Evolutionary conservation across 2,329 filamentous ascomycete genomes (phyloP).

Genomic region (Cercospora janseana): DNA sequence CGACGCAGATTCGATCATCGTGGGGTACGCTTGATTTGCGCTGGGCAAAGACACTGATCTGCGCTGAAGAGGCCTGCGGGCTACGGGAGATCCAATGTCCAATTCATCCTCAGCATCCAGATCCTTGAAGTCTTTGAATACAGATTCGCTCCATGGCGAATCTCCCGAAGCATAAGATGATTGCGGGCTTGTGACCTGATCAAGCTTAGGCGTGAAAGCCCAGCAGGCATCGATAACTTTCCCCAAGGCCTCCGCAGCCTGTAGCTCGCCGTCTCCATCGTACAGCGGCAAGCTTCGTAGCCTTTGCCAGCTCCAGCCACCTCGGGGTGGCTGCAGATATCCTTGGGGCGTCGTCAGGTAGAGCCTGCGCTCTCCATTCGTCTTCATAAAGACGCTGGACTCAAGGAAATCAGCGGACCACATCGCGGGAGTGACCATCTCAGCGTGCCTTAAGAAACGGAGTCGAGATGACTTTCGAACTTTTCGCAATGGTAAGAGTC

Average conservation of each 20-base stretch:
- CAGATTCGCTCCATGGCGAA: conserved; percentile 16
- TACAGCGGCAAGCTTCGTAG: conserved; percentile 59
- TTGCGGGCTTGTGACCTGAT: conserved; percentile 53
- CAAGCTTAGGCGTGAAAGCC: conserved; percentile 64
- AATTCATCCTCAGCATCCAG: conserved; percentile 13
- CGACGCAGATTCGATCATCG: conserved; percentile 17
- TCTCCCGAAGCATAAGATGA: conserved; percentile 47
- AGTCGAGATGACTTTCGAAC: conserved; percentile 70
- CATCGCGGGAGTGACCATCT: conserved; percentile 69
- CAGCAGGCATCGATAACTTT: conserved; percentile 52
- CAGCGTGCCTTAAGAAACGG: conserved; percentile 66
- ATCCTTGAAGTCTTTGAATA: conserved; percentile 6
- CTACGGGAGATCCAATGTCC: conserved; percentile 16
- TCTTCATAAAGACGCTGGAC: conserved; percentile 71
- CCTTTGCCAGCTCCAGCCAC: conserved; percentile 68
- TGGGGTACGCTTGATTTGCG: conserved; percentile 23
- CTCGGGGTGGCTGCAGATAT: conserved; percentile 64
- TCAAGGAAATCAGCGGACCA: conserved; percentile 71
- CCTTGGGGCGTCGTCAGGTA: conserved; percentile 74
- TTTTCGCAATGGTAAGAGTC: conserved; percentile 75
- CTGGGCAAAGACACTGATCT: conserved; percentile 32
- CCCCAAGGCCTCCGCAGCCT: conserved; percentile 55
- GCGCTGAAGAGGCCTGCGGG: conserved; percentile 12
- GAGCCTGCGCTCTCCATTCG: conserved; percentile 60
- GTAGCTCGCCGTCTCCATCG: conserved; percentile 53